Base-by-base conservation (phyloP, 148 eudicot genomes). In the Arctostaphylos glauca region DNA sequence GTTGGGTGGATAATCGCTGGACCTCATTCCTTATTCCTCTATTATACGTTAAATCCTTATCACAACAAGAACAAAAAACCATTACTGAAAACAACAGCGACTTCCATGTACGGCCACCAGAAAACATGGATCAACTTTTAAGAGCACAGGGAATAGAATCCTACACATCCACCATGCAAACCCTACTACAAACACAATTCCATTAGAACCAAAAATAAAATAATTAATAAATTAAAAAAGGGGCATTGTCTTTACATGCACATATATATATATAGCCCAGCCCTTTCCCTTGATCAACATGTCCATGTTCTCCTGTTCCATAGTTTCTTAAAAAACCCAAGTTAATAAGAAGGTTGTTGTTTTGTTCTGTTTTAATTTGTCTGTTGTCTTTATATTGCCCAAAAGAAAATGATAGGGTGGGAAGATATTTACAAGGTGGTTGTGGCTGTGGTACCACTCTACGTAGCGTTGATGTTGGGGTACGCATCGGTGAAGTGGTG, bases 401-500 rank as follows among this genome's bases (percentile, higher is more conserved):
- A 31, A 47, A 56, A 5, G 14, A 81, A 58, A 41, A 91, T 95
- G 98, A 95, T 93, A 70, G 90, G 89, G 68, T 88, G 89, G 91
- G 92, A 88, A 44, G 98, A 95, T 78, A 84, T 93, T 15, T 92
- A 90, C 82, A 95, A 95, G 86, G 97, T 95, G 48, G 83, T 91
- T 19, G 92, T 82, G 62, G 98, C 95, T 60, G 91, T 89, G 86
- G 92, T 86, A 8, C 98, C 98, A 8, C 94, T 95, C 10, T 95
- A 95, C 77, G 88, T 89, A 2, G 98, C 98, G 0, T 60, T 95
- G 50, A 47, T 88, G 5, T 53, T 95, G 78, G 98, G 98, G 0
- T 95, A 93, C 70, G 93, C 89, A 0, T 93, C 98, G 0, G 89
- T 95, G 3, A 93, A 85, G 43, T 93, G 95, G 95, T 92, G 97